Evolutionary conservation across 495 filamentous ascomycete species (phyloP).

Genomic region (Amniculicola lignicola): DNA sequence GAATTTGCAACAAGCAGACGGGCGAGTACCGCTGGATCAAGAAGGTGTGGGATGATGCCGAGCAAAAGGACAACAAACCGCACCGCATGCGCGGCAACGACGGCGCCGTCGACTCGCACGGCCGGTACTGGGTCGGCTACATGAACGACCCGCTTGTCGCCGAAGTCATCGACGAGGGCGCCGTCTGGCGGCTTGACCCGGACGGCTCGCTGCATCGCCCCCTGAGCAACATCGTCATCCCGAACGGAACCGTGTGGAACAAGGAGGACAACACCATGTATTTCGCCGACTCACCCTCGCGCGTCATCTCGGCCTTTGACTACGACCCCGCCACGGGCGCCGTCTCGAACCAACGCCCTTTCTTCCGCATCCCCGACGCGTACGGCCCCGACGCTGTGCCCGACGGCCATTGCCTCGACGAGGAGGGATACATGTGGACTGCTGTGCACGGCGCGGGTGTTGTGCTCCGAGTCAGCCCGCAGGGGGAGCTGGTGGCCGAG

Average conservation of each 20-base stretch:
- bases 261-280: constrained; percentile 72
- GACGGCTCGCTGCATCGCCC: constrained; percentile 59
- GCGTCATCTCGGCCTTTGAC: constrained; percentile 70
- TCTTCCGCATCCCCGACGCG: constrained; percentile 50
- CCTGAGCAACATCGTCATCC: constrained; percentile 67
- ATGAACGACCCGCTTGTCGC: constrained; percentile 66
- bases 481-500: constrained; percentile 42
- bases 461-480: constrained; percentile 38
- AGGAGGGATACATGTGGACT: constrained; percentile 44
- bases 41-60: constrained; percentile 55
- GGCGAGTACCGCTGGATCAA: constrained; percentile 61
- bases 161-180: constrained; percentile 43
- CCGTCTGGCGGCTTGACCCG: constrained; percentile 62
- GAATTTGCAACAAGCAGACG: constrained; percentile 65
- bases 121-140: constrained; percentile 82
- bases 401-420: constrained; percentile 49
- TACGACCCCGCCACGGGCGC: constrained; percentile 62
- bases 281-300: constrained; percentile 71
- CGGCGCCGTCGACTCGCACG: constrained; percentile 74
- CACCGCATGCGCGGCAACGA: constrained; percentile 66
- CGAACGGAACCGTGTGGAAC: constrained; percentile 76
- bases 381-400: constrained; percentile 42
- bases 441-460: constrained; percentile 40
- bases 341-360: constrained; percentile 64
- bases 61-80: constrained; percentile 37